Percentiles rank a stretch among this genome's conserved stretches.
Evolutionary conservation across 1,284 basidiomycete species (phyloP).

Genomic region (Papiliotrema nemorosa): DNA sequence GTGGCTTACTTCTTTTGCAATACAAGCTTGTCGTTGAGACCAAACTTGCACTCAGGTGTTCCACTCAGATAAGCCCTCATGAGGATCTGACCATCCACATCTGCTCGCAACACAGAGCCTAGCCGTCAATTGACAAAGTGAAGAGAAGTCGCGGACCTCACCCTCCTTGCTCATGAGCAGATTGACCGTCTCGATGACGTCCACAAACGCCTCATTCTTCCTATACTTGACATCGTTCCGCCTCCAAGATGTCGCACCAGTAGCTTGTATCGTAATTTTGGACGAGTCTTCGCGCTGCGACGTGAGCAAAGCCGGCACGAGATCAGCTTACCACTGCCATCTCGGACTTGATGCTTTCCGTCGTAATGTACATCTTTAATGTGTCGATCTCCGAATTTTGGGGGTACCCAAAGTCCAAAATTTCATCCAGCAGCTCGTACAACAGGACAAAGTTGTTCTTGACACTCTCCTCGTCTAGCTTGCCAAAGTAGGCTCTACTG

Average conservation of each 20-base stretch:
- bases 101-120: constrained; percentile 90
- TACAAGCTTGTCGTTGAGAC: constrained; percentile 95
- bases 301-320: neutral
- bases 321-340: constrained; percentile 64
- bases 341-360: constrained; percentile 86
- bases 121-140: constrained; percentile 1
- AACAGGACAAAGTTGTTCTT: constrained; percentile 99
- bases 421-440: constrained; percentile 94
- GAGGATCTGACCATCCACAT: constrained; percentile 95
- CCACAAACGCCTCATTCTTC: constrained; percentile 98
- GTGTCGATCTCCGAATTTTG: constrained; percentile 98
- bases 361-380: constrained; percentile 96
- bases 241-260: constrained; percentile 90
- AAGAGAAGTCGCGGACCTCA: constrained; percentile 31
- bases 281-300: constrained; percentile 81
- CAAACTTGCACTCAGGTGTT: constrained; percentile 94
- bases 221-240: constrained; percentile 93
- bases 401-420: constrained; percentile 98
- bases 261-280: constrained; percentile 94
- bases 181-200: constrained; percentile 95
- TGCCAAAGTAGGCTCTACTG: constrained; percentile 91
- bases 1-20: constrained; percentile 77
- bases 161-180: constrained; percentile 94
- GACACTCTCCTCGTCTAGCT: constrained; percentile 94
- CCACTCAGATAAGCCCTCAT: constrained; percentile 97